phyloP scores from a whole-genome alignment of 768 basidiomycete genomes.

The Clitopilus hobsonii region DNA sequence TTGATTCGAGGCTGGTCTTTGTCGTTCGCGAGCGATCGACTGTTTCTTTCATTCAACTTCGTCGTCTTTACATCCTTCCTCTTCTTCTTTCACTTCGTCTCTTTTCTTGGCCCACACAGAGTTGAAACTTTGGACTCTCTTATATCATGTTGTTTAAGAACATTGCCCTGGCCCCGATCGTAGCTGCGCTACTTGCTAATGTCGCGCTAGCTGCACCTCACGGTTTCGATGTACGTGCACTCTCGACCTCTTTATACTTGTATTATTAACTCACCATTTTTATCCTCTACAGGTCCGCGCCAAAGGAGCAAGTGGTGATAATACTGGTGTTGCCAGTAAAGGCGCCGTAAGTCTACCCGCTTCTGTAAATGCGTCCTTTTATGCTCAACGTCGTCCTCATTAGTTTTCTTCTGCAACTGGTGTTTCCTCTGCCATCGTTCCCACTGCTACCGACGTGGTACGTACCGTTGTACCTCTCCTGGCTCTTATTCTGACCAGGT shows the following conservation, averaged over 20 bases:
- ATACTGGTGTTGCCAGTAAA: background rate
- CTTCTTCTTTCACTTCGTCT: background rate
- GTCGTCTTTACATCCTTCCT: background rate
- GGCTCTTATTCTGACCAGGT: background rate
- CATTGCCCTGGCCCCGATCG: background rate
- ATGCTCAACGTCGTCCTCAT: background rate
- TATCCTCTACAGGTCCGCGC: background rate
- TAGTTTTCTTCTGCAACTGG: background rate
- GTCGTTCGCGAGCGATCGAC: slow-evolving; percentile 1
- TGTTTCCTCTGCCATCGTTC: background rate
- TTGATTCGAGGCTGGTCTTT: background rate
- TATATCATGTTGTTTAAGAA: background rate
- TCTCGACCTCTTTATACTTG: background rate
- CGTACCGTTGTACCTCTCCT: background rate
- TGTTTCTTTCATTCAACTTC: background rate
- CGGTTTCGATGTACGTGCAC: background rate
- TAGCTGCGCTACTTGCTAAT: background rate
- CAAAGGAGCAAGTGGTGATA: too few species aligned
- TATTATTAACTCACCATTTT: background rate
- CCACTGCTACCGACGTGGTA: background rate
- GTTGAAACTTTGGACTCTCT: too few species aligned
- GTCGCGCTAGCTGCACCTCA: background rate
- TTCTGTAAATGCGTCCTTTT: background rate
- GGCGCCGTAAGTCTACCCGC: background rate
- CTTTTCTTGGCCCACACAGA: background rate